Evolutionary conservation across 2,329 filamentous ascomycete species (phyloP), one percentile per base, ranked within the genome.

Genomic region (Alternaria triticimaculans): DNA sequence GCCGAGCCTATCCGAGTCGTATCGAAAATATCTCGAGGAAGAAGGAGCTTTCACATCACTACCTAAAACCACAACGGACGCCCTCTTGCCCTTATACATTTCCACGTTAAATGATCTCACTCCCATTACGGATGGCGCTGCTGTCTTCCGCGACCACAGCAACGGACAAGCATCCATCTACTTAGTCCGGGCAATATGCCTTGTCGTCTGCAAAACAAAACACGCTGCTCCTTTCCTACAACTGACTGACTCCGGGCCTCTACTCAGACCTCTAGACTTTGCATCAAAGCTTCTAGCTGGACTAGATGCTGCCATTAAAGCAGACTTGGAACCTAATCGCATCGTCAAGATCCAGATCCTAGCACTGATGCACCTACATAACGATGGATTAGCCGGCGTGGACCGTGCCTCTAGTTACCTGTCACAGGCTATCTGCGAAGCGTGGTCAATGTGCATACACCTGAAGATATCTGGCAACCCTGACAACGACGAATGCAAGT

Each of bases 331-430:
- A 14, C 57, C 57, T 8, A 43, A 60, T 28, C 57, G 57, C 26
- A 53, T 60, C 15, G 3, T 33, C 26, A 60, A 60, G 20, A 41
- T 60, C 10, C 57, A 55, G 26, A 60, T 60, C 5, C 14, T 60
- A n/a, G 57, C 49, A 54, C 23, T 60, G 41, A 60, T 60, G 57
- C 57, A 60, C 21, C 26, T 60, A 11, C 49, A 60, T 9, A 60
- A 60, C 14, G 57, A 60, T 5, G 57, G 57, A 0, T 8, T 60
- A 41, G 49, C 48, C 11, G 57, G 57, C 15, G 49, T 55, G 1
- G 57, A 60, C 7, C 37, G 57, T 26, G 49, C 57, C 6, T 60
- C 57, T 2, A 54, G 41, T 26, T 41, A 48, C 12, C 12, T 60
- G 5, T 60, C 57, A 5, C 57, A 55, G 20, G 57, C 57, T 2